phyloP scores from a whole-genome alignment of 768 basidiomycete genomes.

The Mycena olivaceomarginata region DNA sequence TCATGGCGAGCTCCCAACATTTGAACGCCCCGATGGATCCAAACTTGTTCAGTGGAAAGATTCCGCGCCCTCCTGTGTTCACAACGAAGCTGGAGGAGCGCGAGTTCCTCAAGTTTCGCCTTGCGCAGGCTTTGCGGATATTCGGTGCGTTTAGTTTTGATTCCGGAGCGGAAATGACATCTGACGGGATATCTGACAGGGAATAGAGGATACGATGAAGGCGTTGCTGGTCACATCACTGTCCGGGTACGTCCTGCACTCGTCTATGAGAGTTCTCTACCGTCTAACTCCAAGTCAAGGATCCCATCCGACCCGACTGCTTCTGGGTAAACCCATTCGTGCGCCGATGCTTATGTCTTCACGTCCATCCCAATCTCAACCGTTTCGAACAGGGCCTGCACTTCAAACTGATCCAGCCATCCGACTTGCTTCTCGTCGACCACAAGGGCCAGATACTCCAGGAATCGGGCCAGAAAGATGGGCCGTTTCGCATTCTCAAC shows the following conservation, averaged over 20 bases:
- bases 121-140: constrained; percentile 68
- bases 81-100: constrained; percentile 59
- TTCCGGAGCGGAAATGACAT: neutral
- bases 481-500: constrained; percentile 50
- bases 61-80: constrained; percentile 58
- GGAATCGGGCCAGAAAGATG: constrained; percentile 49
- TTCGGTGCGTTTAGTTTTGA: constrained; percentile 56
- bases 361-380: neutral
- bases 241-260: constrained; percentile 54
- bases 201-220: constrained; percentile 67
- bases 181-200: constrained; percentile 35
- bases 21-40: neutral
- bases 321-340: constrained; percentile 73
- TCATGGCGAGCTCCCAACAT: constrained; percentile 2
- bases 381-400: constrained; percentile 58
- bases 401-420: constrained; percentile 66
- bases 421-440: constrained; percentile 67
- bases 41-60: constrained; percentile 8
- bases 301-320: constrained; percentile 61
- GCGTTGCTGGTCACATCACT: constrained; percentile 71
- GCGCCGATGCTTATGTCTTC: constrained; percentile 19
- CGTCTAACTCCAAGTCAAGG: constrained; percentile 28
- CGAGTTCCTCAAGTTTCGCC: constrained; percentile 64
- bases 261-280: no score
- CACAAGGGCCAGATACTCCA: constrained; percentile 52